Conservation (phyloP, 306 rosid genomes). For the Adenanthera pavonina region DNA sequence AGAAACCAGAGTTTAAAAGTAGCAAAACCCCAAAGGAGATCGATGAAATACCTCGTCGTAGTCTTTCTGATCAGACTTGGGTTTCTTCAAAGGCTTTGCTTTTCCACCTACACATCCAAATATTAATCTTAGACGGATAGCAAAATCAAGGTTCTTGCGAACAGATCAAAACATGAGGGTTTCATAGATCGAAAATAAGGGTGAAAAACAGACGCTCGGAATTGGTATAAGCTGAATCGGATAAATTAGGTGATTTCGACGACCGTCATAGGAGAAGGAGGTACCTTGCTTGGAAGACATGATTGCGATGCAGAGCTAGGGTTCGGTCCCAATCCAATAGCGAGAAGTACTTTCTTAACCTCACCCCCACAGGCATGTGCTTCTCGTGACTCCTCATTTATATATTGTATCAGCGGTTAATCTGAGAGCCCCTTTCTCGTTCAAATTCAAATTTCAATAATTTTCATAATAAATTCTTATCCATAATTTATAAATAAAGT, state of each 20-base stretch:
- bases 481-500: too few relatives aligned
- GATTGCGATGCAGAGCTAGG: conserved; percentile 43
- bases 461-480: too few relatives aligned
- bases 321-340: conserved; percentile 1
- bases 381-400: background rate
- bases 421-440: background rate
- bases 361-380: background rate
- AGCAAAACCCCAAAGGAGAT: background rate
- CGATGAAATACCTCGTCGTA: conserved; percentile 63
- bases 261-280: background rate
- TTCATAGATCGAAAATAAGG: background rate
- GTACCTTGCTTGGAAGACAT: conserved; percentile 80
- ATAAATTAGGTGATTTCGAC: background rate
- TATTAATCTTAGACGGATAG: background rate
- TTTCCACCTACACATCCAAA: conserved; percentile 59
- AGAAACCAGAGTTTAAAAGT: background rate
- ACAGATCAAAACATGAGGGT: background rate
- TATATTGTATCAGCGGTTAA: background rate
- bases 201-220: background rate
- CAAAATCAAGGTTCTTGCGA: background rate
- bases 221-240: background rate
- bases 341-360: background rate
- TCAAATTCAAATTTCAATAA: too few relatives aligned
- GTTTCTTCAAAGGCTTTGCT: conserved; percentile 80
- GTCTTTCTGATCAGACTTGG: conserved; percentile 70